phyloP scores from a whole-genome alignment of 176 grass and related monocot genomes.

The Elymus sibiricus region DNA sequence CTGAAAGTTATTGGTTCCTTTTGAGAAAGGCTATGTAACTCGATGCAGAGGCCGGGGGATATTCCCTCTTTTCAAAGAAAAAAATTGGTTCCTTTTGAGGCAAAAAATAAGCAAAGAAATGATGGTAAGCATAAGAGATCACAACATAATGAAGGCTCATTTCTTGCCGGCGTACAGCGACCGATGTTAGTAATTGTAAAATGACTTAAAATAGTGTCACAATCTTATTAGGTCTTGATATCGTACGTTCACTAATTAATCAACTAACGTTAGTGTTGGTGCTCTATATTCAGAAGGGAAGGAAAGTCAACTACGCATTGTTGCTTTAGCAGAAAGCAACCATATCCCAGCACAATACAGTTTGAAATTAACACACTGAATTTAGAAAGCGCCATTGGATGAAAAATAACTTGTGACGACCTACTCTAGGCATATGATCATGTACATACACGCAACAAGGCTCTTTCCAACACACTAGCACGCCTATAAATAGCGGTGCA shows the following conservation, averaged over 20 bases:
- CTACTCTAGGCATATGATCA: neutral
- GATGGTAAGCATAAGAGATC: neutral
- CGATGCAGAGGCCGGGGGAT: too few relatives aligned
- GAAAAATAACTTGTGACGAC: neutral
- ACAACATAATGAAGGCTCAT: neutral
- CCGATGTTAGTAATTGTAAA: neutral
- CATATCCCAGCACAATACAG: neutral
- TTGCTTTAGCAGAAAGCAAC: slow-evolving; percentile 10
- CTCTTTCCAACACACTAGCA: neutral
- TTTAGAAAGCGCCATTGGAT: neutral
- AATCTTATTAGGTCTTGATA: neutral
- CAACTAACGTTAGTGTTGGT: neutral
- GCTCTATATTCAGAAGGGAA: neutral
- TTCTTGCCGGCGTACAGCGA: neutral
- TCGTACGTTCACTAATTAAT: neutral
- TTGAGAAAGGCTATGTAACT: too few relatives aligned
- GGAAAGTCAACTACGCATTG: slow-evolving; percentile 18
- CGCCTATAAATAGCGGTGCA: slow-evolving; percentile 8
- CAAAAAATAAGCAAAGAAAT: neutral
- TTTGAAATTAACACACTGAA: neutral
- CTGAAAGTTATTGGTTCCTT: too few relatives aligned
- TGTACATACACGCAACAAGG: neutral
- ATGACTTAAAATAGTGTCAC: neutral
- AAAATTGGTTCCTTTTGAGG: neutral
- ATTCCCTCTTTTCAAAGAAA: too few relatives aligned